Conservation (phyloP, 345 rosid genomes). For the Isatis tinctoria region DNA sequence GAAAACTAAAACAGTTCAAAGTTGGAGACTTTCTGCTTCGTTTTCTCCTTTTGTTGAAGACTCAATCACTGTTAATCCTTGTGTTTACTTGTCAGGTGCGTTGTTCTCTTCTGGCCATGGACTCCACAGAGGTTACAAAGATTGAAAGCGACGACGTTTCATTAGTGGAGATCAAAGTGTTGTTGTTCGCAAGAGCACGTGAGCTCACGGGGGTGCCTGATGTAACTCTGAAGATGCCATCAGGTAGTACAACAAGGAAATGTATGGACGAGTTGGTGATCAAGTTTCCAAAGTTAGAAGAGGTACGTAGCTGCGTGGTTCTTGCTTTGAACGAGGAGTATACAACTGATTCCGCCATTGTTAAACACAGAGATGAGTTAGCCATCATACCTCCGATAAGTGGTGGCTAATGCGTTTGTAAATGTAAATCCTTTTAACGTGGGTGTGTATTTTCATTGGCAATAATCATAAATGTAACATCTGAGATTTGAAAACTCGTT, state of each 20-base stretch:
- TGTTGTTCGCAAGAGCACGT: conserved; percentile 86
- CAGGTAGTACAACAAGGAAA: conserved; percentile 60
- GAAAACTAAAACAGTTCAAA: not conserved
- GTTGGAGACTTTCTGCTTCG: not conserved
- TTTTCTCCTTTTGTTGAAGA: not conserved
- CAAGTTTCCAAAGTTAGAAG: conserved; percentile 61
- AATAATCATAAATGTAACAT: not conserved
- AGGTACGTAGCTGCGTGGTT: conserved; percentile 64
- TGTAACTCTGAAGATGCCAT: conserved; percentile 45
- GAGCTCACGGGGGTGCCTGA: conserved; percentile 67
- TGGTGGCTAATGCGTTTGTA: conserved; percentile 54
- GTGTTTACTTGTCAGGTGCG: not conserved
- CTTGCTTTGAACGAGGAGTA: conserved; percentile 83
- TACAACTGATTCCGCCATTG: conserved; percentile 46
- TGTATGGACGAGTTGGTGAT: conserved; percentile 60
- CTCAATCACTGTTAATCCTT: not conserved
- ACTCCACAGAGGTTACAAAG: conserved; percentile 10
- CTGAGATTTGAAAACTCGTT: not conserved
- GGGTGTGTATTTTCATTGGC: not conserved
- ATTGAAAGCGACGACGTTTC: conserved; percentile 21
- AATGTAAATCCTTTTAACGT: not conserved
- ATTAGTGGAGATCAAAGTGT: conserved; percentile 51
- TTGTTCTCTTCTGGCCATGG: conserved; percentile 14
- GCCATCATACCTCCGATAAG: conserved; percentile 98
- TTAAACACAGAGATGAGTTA: conserved; percentile 76